These are phyloP conservation scores for Coemansia sp. DNA, from an alignment of 192 early-diverging fungal genomes.

Conservation along the genomic window DNA sequence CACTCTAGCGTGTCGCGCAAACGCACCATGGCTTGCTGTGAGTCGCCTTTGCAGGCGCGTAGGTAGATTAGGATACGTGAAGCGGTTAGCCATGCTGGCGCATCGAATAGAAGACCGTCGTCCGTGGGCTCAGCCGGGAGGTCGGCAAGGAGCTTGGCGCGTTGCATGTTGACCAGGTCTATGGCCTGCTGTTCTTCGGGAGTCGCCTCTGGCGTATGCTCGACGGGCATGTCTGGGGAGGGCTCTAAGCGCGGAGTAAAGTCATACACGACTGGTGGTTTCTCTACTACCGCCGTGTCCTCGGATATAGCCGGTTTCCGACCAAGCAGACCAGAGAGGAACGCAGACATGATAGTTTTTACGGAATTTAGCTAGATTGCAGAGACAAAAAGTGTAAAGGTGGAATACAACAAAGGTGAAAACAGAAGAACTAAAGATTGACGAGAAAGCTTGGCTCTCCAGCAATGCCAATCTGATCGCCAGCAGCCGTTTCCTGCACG, in stretches of 20 bases:
- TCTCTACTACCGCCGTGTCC: background rate
- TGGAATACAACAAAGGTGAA: too few relatives aligned
- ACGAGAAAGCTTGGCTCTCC: too few relatives aligned
- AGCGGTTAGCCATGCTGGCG: conserved; percentile 21
- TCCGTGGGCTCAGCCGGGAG: conserved; percentile 35
- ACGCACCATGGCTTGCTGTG: conserved; percentile 56
- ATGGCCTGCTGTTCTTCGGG: conserved; percentile 32
- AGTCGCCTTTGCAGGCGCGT: conserved; percentile 69
- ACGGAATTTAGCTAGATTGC: background rate
- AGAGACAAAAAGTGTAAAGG: background rate
- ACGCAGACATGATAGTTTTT: conserved; percentile 13
- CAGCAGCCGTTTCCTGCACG: too few relatives aligned
- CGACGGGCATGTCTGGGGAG: conserved; percentile 11
- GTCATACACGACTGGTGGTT: conserved; percentile 17
- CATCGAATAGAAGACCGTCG: conserved; percentile 23
- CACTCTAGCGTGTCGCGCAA: conserved; percentile 76
- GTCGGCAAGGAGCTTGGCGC: conserved; percentile 31
- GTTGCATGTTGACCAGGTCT: conserved; percentile 19
- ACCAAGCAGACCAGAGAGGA: conserved; percentile 32
- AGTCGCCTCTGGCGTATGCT: conserved; percentile 32
- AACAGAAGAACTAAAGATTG: too few relatives aligned
- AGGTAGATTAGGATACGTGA: conserved; percentile 68
- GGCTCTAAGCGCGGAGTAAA: conserved; percentile 28
- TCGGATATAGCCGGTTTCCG: conserved; percentile 7
- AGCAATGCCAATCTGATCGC: too few relatives aligned